These are phyloP conservation scores for Starmerella sirachaensis DNA, from an alignment of 805 yeast species.

Conservation along the genomic window DNA sequence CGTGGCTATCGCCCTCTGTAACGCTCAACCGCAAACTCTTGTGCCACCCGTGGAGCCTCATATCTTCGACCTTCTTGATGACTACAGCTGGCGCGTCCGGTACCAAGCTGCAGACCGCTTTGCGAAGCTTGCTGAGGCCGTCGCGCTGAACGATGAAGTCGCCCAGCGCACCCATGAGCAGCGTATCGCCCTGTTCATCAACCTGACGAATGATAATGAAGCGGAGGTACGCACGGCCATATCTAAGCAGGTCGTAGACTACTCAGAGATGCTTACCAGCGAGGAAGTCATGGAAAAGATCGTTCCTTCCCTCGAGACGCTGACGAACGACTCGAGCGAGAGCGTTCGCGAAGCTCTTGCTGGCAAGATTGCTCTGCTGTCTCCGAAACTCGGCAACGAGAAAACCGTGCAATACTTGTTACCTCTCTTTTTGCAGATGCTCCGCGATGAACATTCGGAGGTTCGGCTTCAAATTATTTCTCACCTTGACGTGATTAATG, in stretches of 20 bases:
- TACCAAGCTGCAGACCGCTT: conserved; percentile 96
- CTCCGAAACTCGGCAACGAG: conserved; percentile 76
- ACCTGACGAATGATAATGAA: conserved; percentile 79
- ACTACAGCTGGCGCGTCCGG: conserved; percentile 96
- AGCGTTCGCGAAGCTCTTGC: conserved; percentile 90
- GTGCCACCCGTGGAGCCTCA: conserved; percentile 28
- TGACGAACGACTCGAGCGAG: conserved; percentile 85
- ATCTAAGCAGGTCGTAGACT: conserved; percentile 73
- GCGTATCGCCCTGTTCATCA: conserved; percentile 58
- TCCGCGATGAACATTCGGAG: conserved; percentile 93
- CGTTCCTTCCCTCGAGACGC: conserved; percentile 68
- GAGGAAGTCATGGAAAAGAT: conserved; percentile 53
- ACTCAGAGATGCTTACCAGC: conserved; percentile 28
- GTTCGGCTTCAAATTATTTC: conserved; percentile 90
- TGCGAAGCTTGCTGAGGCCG: conserved; percentile 54
- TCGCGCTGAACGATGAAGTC: conserved; percentile 29
- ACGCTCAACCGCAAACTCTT: conserved; percentile 22
- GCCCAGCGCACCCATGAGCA: conserved; percentile 42
- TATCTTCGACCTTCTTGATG: conserved; percentile 61
- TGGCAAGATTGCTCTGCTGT: conserved; percentile 70
- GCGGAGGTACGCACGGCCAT: conserved; percentile 95
- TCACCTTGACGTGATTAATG: conserved; percentile 81
- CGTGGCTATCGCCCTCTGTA: conserved; percentile 67
- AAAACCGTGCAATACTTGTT: conserved; percentile 67
- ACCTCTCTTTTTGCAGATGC: conserved; percentile 84